Base-by-base conservation (phyloP, 2,329 filamentous ascomycete genomes). In the Botrytis galanthina region DNA sequence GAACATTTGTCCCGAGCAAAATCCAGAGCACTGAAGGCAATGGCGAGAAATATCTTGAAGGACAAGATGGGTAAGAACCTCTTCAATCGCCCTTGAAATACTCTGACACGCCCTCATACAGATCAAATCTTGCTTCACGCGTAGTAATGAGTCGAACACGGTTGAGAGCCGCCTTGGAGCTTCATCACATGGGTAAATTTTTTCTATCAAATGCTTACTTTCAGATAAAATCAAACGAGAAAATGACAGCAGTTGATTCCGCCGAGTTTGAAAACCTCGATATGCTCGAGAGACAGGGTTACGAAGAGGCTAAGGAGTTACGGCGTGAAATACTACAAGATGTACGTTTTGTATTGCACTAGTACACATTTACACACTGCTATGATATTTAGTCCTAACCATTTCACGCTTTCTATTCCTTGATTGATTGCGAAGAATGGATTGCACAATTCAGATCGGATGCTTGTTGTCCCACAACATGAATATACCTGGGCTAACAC, bases 191-290 rank as follows among this genome's bases (percentile, higher is more conserved):
- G 76, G 93, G 92, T 44, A 86, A 89, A 0, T 98, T 98, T 83
- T 97, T 97, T 80, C 91, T 91, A 39, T 94, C 91, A 22, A 97
- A 94, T 77, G 92, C 91, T 0, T 91, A 91, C 77, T 98, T 90
- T 79, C 93, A 97, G 79, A 92, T 97, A 75, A 96, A 95, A 79
- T 88, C 89, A 0, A 89, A 95, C 73, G 81, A 87, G 62, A 85
- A 88, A 1, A 83, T 91, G 77, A 94, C 91, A 0, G 80, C 84
- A 35, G 89, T 91, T 1, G 89, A 90, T 8, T 93, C 92, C 0
- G 89, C 90, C 1, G 87, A 91, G 26, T 94, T 91, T 78, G 83
- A 86, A 70, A 82, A 83, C 0, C 83, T 95, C 4, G 93, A 97
- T 78, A 88, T 87, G 76, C 83, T 89, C 10, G 95, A 98, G 81